phyloP scores from a whole-genome alignment of 139 green algal genomes.

The Volvox reticuliferus region DNA sequence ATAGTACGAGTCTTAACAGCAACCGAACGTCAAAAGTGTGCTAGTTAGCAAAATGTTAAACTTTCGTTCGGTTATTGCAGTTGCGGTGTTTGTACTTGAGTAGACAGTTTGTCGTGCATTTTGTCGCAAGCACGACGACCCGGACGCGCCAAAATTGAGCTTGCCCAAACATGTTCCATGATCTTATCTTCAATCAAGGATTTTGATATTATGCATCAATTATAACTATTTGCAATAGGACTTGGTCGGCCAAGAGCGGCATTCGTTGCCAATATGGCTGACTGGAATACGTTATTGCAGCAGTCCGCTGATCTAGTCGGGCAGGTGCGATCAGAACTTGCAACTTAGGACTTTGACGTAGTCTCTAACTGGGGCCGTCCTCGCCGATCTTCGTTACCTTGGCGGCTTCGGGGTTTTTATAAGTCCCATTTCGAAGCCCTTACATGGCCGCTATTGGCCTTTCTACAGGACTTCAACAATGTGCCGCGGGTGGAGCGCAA shows the following conservation, averaged over 20 bases:
- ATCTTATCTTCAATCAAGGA: neutral
- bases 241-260: neutral
- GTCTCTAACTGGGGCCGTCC: neutral
- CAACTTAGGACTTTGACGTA: too few species aligned
- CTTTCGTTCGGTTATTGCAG: too few species aligned
- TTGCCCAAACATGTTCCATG: too few species aligned
- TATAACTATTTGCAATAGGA: neutral
- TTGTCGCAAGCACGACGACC: too few species aligned
- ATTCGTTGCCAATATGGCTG: slow-evolving; percentile 21
- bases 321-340: slow-evolving; percentile 54
- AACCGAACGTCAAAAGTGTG: too few species aligned
- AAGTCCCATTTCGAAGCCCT: neutral
- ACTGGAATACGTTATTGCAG: slow-evolving; percentile 81
- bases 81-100: too few species aligned
- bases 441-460: neutral
- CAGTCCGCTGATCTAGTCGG: slow-evolving; percentile 75
- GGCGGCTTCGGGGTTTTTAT: slow-evolving; percentile 2
- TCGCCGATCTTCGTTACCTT: neutral
- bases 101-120: too few species aligned
- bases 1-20: too few species aligned
- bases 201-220: neutral
- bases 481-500: slow-evolving; percentile 83
- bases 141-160: too few species aligned
- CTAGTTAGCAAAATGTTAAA: too few species aligned
- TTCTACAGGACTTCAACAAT: slow-evolving; percentile 70